Conservation (phyloP, 1,284 basidiomycete genomes). For the Schizophyllum amplum region DNA sequence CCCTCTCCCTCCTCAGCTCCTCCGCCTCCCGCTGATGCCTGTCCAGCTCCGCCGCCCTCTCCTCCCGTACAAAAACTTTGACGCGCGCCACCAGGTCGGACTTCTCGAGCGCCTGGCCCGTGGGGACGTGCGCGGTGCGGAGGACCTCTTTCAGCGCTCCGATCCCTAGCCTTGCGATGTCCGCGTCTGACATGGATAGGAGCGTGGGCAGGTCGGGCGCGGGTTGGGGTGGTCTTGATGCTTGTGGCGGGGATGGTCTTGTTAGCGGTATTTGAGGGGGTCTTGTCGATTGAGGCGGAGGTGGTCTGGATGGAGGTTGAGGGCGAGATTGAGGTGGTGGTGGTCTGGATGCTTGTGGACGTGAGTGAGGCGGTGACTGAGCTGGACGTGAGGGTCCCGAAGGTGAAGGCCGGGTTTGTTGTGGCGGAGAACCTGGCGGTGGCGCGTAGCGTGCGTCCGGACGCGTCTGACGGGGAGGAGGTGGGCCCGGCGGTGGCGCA, state of each 20-base stretch:
- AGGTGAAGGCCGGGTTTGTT: too few relatives aligned
- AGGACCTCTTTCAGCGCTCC: slow-evolving; percentile 67
- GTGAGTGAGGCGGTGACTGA: too few relatives aligned
- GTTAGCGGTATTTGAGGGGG: too few relatives aligned
- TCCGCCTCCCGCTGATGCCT: slow-evolving; percentile 35
- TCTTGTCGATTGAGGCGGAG: too few relatives aligned
- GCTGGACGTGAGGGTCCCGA: too few relatives aligned
- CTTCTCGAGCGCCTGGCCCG: slow-evolving; percentile 60
- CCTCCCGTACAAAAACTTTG: slow-evolving; percentile 53
- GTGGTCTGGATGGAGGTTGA: too few relatives aligned
- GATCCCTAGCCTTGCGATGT: slow-evolving; percentile 54
- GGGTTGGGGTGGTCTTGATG: slow-evolving; percentile 14
- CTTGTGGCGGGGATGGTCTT: slow-evolving; percentile 11
- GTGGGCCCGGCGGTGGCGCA: too few relatives aligned
- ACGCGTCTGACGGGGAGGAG: too few relatives aligned
- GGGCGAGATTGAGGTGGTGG: too few relatives aligned
- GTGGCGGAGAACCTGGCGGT: too few relatives aligned
- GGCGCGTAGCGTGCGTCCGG: too few relatives aligned
- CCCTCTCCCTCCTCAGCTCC: slow-evolving; percentile 35
- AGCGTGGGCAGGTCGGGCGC: slow-evolving; percentile 27
- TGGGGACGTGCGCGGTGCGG: slow-evolving; percentile 63
- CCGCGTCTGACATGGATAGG: slow-evolving; percentile 48
- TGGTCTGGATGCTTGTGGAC: too few relatives aligned
- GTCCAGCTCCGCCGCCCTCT: slow-evolving; percentile 44
- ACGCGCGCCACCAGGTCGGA: slow-evolving; percentile 69